phyloP scores from a whole-genome alignment of 139 green algal genomes.

The Desmodesmus armatus region DNA sequence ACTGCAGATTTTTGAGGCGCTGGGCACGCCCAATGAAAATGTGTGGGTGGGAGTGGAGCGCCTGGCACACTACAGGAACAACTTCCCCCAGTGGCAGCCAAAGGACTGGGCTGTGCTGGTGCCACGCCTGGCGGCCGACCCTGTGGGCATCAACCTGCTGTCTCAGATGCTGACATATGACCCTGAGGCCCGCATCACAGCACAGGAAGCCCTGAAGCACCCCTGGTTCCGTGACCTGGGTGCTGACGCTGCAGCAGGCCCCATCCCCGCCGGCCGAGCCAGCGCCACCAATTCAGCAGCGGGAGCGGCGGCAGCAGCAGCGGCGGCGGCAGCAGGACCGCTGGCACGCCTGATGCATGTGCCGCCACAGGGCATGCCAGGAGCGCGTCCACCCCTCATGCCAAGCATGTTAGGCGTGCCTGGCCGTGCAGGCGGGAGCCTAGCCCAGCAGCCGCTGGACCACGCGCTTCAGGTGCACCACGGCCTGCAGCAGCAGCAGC shows the following conservation, averaged over 20 bases:
- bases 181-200: constrained; percentile 66
- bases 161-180: constrained; percentile 72
- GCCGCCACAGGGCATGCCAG: too few species aligned
- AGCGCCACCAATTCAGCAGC: not conserved
- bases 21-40: constrained; percentile 82
- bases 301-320: not conserved
- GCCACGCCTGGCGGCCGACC: constrained; percentile 51
- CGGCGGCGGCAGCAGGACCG: not conserved
- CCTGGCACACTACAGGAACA: constrained; percentile 77
- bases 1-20: constrained; percentile 81
- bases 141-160: constrained; percentile 50
- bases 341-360: too few species aligned
- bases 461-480: too few species aligned
- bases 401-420: too few species aligned
- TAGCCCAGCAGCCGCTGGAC: too few species aligned
- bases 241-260: too few species aligned
- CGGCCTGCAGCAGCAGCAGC: too few species aligned
- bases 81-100: constrained; percentile 78
- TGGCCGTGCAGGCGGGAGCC: too few species aligned
- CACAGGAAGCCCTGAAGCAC: constrained; percentile 79
- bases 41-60: constrained; percentile 55
- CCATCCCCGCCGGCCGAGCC: not conserved
- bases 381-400: too few species aligned
- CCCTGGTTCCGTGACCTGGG: constrained; percentile 69
- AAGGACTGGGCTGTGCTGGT: constrained; percentile 54